Base-by-base conservation (phyloP, 495 filamentous ascomycete species). In the Penicillium macrosclerotiorum region DNA sequence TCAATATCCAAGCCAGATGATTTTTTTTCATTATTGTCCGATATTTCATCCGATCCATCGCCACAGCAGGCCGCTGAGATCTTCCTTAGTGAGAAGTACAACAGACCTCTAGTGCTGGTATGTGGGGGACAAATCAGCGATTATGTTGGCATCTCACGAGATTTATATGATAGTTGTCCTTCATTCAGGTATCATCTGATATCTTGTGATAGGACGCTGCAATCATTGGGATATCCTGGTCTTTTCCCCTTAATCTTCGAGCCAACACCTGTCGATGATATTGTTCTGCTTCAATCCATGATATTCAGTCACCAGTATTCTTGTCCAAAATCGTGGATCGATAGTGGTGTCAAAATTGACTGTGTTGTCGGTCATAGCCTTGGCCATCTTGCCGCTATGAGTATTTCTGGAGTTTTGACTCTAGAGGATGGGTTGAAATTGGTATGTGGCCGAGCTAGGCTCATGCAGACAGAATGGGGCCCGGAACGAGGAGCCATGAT, bases 361-460 rank as follows among this genome's bases (percentile, higher is more conserved):
- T 62, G 71, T 2, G 56, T 80, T 5, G 54, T 79, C 8, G 78
- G 78, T 3, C 78, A 82, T 45, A 76, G 71, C 53, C 73, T 78
- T 45, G 75, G 72, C 1, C 67, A 78, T 37, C 44, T 76, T 11
- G 73, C 69, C 0, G 73, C 67, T 1, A 34, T 78, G 4, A 63
- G 55, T 37, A 37, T 78, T 2, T 67, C 71, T 12, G 70, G 65
- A 0, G 41, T 47, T 0, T 42, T 76, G 3, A 67, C 54, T 5
- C 42, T 75, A 0, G 4, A 37, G 0, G 69, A 75, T 47, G 61
- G 60, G 0, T 46, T 82, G 7, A 62, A 49, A 5, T 35, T 80
- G 3, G 58, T 83, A 2, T 48, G 62, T 4, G 62, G 55, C 0
- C 67, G 79, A 11, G 74, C 78, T 0, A 24, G 13, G 0, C 32